Conservation (phyloP, 78 protist genomes). For the Protostelium mycophagum region DNA sequence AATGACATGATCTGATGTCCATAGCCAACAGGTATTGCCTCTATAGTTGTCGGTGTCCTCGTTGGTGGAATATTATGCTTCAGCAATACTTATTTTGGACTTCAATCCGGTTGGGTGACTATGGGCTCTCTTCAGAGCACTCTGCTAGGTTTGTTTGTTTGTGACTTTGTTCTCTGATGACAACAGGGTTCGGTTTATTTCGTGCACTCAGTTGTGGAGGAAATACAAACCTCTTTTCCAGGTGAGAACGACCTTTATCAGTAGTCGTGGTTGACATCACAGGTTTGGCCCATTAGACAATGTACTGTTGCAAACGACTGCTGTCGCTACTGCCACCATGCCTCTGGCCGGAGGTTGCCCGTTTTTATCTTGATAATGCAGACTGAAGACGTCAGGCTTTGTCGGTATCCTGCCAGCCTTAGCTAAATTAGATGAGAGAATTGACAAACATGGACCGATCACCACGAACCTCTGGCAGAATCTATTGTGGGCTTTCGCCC, state of each 20-base stretch:
- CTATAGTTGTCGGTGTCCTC: neutral
- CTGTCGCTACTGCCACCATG: conserved; percentile 78
- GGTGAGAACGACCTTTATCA: too few relatives aligned
- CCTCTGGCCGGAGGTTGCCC: conserved; percentile 65
- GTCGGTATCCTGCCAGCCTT: conserved; percentile 69
- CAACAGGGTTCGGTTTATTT: neutral
- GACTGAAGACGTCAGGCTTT: conserved; percentile 12
- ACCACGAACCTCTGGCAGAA: neutral
- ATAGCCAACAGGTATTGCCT: neutral
- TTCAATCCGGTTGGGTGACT: conserved; percentile 62
- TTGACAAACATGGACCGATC: neutral
- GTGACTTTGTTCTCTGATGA: conserved; percentile 12
- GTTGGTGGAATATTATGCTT: conserved; percentile 52
- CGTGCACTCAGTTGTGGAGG: neutral
- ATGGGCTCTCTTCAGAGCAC: conserved; percentile 56
- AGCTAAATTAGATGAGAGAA: neutral
- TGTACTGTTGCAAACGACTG: conserved; percentile 51
- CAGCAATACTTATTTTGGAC: conserved; percentile 69
- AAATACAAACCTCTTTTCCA: conserved; percentile 1
- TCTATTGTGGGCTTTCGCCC: conserved; percentile 48
- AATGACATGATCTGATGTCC: neutral
- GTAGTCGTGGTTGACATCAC: too few relatives aligned
- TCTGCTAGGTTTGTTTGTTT: conserved; percentile 39
- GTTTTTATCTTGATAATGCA: neutral
- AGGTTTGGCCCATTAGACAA: conserved; percentile 53